Evolutionary conservation across 768 basidiomycete species (phyloP), one percentile per base, ranked within the genome.

Genomic region (Lactarius hengduanensis): DNA sequence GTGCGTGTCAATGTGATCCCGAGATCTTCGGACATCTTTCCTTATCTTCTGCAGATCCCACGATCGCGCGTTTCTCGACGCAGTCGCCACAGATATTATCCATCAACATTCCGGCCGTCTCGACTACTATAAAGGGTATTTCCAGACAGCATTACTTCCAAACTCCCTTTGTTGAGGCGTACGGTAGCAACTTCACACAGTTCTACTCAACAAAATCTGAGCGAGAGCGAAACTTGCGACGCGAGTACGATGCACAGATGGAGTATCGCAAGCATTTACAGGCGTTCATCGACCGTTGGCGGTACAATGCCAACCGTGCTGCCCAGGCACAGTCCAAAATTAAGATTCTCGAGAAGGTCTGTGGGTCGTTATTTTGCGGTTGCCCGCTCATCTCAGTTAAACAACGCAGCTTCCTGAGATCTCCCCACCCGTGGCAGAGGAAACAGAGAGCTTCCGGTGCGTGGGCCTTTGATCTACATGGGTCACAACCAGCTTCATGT

Each of bases 121-220:
- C 22, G 95, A 98, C 75, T 98, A 98, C 79, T 98, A 96, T 81
- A 97, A 98, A 80, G 97, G 96, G 87, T 91, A 72, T 32, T 79
- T 70, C 7, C 13, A 30, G 34, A 13, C 15, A 40, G n/a, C n/a
- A 28, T 20, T 22, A 15, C 32, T 18, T 28, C 4, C 40, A 30
- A 9, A 18, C 32, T 56, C 3, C 61, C 34, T 45, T 59, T 68
- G 34, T 61, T 65, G 11, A 67, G 62, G 53, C 26, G 13, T 34
- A 40, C 41, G 5, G n/a, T 70, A 93, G 91, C 65, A 98, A 98
- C 79, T 99, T 98, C 77, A 88, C 92, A 1, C 96, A 98, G 76
- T 98, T 99, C 83, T 98, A 99, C 75, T 96, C 96, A 1, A 98
- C 96, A 26, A 98, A 98, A 78, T 92, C 90, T 4, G 97, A 98